Base-by-base conservation (phyloP, 495 filamentous ascomycete genomes). In the Talaromyces adpressus region DNA sequence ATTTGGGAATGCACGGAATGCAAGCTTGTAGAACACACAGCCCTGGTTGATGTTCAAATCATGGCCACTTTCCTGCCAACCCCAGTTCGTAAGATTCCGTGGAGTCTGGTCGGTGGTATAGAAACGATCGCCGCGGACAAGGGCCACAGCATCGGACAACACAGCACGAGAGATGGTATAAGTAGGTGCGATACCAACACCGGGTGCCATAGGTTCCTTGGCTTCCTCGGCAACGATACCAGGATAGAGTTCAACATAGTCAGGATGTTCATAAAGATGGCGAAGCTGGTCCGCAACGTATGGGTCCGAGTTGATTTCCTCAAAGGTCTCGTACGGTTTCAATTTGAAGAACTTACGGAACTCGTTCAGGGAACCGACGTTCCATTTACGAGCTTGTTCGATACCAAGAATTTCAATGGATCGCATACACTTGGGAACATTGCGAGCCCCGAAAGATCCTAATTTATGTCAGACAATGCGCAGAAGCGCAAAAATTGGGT, bases 11-110 rank as follows among this genome's bases (percentile, higher is more conserved):
- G 91, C 88, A 22, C 89, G 82, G 56, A 88, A 75, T 58, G 91
- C 87, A 59, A 95, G 79, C 77, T 93, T 96, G 77, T 93, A 93
- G 72, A 93, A 87, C 4, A 93, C 89, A 65, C 88, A 91, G 22
- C 91, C 91, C 68, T 93, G 85, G 68, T 92, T 85, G 68, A 92
- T 75, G 68, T 86, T 90, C 22, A 82, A 73, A 71, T 91, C 87
- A 59, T 87, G 89, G 25, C 88, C 84, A n/a, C 82, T 83, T 72
- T 91, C 88, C 63, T 85, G 85, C 74, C 85, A 89, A 67, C 85
- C 85, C 85, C 86, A 87, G 75, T 90, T 94, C 29, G 93, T 97
- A 49, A 96, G 79, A 67, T 87, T 87, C 16, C 83, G 81, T 0
- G 93, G 83, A 66, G 87, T 89, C 74, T 93, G 92, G 67, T 85